Evolutionary conservation across 106 monocot species (phyloP).

Genomic region (Dendrobium officinale): DNA sequence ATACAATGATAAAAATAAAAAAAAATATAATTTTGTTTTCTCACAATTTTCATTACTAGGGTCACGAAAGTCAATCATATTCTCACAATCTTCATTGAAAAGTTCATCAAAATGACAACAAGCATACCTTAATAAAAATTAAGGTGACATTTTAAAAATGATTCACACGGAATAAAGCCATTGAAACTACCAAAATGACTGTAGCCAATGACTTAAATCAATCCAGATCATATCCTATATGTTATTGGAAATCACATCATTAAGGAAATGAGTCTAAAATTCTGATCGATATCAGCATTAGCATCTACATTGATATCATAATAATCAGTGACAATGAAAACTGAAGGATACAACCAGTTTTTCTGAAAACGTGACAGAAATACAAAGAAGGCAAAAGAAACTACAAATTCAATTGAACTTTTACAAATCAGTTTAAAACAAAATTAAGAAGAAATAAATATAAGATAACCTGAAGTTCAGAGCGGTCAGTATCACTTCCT

Average conservation of each 20-base stretch:
- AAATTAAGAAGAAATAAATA: background rate
- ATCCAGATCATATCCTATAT: too few relatives aligned
- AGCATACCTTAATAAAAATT: too few relatives aligned
- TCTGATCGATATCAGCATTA: background rate
- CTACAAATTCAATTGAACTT: background rate
- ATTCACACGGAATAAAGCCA: too few relatives aligned
- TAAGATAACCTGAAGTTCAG: slow-evolving; percentile 70
- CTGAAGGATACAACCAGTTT: background rate
- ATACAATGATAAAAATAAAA: too few relatives aligned
- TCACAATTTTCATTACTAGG: too few relatives aligned
- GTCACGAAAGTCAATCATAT: too few relatives aligned
- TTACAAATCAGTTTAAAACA: background rate
- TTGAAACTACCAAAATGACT: background rate
- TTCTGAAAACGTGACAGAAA: background rate
- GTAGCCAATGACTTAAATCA: background rate
- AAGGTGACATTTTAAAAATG: too few relatives aligned
- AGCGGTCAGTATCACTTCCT: slow-evolving; percentile 51
- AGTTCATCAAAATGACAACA: too few relatives aligned
- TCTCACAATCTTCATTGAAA: too few relatives aligned
- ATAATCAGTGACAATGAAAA: background rate
- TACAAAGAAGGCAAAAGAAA: background rate
- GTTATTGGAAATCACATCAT: background rate
- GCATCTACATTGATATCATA: background rate
- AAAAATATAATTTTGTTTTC: too few relatives aligned
- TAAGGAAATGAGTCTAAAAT: background rate